Evolutionary conservation across 805 yeast species (phyloP).

Genomic region (Pichia gijzeniarum): DNA sequence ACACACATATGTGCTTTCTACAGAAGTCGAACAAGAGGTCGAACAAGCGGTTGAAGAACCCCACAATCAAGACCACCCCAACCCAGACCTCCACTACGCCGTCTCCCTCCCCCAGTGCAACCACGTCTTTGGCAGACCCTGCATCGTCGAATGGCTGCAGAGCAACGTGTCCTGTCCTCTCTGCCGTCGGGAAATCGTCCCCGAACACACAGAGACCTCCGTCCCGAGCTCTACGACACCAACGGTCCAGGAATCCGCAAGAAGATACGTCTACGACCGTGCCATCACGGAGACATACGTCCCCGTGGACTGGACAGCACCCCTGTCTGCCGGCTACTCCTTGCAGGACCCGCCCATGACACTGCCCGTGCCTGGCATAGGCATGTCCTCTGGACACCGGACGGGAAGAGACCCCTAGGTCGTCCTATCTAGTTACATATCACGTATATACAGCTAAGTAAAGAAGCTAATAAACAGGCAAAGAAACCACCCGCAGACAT

Average conservation of each 20-base stretch:
- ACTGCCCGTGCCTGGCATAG: slow-evolving; percentile 24
- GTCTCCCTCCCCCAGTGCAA: slow-evolving; percentile 66
- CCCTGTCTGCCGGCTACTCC: slow-evolving; percentile 16
- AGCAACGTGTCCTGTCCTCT: slow-evolving; percentile 73
- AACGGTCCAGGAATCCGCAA: neutral
- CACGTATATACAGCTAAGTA: neutral
- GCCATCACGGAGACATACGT: slow-evolving; percentile 28
- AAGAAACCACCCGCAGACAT: too few relatives aligned
- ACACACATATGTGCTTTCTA: neutral
- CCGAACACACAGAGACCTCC: slow-evolving; percentile 17
- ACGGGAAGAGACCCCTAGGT: slow-evolving; percentile 20
- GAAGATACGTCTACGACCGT: slow-evolving; percentile 20
- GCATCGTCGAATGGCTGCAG: slow-evolving; percentile 74
- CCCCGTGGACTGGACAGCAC: slow-evolving; percentile 28
- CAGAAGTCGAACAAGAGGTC: neutral
- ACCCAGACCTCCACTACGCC: slow-evolving; percentile 44
- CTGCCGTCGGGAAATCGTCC: slow-evolving; percentile 53
- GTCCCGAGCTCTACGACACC: too few relatives aligned
- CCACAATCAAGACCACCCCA: neutral
- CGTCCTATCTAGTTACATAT: neutral
- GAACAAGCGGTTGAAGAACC: neutral
- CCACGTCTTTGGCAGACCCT: slow-evolving; percentile 75
- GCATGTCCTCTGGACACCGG: slow-evolving; percentile 23
- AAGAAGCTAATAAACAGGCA: neutral
- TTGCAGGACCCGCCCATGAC: slow-evolving; percentile 24